Evolutionary conservation across 129 eudicot genomes (phyloP).

Genomic region (Lonicera japonica): DNA sequence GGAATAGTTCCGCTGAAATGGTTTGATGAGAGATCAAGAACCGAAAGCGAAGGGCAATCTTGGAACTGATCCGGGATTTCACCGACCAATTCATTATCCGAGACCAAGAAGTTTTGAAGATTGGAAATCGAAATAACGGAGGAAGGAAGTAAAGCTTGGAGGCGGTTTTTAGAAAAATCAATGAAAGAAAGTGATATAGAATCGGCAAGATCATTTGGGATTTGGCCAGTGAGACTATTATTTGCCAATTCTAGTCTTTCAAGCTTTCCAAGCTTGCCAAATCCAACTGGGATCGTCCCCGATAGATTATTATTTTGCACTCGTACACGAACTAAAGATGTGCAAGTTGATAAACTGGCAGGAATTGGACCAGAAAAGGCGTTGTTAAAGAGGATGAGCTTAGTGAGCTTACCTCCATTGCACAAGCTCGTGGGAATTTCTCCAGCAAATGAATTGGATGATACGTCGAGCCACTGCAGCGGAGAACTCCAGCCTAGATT

Average conservation of each 20-base stretch:
- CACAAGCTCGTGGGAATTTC: conserved; percentile 57
- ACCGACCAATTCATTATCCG: conserved; percentile 50
- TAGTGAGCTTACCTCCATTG: conserved; percentile 64
- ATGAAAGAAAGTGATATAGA: conserved; percentile 76
- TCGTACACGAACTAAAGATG: conserved; percentile 66
- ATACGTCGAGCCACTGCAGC: conserved; percentile 79
- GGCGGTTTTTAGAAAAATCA: conserved; percentile 60
- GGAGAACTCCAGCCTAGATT: conserved; percentile 65
- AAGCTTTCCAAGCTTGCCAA: conserved; percentile 63
- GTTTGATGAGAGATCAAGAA: conserved; percentile 85
- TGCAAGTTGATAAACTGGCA: conserved; percentile 40
- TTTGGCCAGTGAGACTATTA: conserved; percentile 71
- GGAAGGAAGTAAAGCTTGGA: conserved; percentile 62
- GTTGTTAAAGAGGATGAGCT: conserved; percentile 70
- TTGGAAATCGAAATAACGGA: conserved; percentile 63
- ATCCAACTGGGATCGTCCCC: conserved; percentile 72
- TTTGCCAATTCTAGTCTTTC: conserved; percentile 76
- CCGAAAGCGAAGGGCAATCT: conserved; percentile 70
- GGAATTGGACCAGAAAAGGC: conserved; percentile 68
- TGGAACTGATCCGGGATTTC: conserved; percentile 83
- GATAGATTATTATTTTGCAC: conserved; percentile 71
- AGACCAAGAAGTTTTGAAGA: conserved; percentile 64
- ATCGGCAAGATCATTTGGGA: conserved; percentile 55
- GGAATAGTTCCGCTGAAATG: conserved; percentile 66
- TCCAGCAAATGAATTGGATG: conserved; percentile 74